These are phyloP conservation scores for Hypoxylon sp. DNA, from an alignment of 2,329 filamentous ascomycete species.

Conservation along the genomic window DNA sequence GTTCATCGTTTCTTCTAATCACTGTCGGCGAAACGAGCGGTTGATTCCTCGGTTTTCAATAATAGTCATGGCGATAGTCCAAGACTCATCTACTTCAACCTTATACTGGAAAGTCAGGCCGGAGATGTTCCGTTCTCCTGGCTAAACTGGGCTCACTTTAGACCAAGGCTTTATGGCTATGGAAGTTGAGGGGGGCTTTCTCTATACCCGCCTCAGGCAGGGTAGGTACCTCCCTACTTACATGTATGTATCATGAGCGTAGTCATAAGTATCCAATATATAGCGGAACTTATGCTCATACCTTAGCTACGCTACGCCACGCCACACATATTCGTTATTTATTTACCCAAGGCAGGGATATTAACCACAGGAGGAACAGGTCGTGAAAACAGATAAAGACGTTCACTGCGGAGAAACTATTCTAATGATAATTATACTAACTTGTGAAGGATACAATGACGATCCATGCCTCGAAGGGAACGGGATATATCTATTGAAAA, in stretches of 20 bases:
- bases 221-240: background rate
- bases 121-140: background rate
- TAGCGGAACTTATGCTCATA: background rate
- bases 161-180: background rate
- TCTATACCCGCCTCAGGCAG: too few relatives aligned
- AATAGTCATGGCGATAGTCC: background rate
- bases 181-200: background rate
- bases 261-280: background rate
- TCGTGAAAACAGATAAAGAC: background rate
- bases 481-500: too few relatives aligned
- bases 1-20: constrained; percentile 36
- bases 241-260: background rate
- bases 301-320: too few relatives aligned
- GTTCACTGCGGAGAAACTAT: background rate
- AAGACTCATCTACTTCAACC: background rate
- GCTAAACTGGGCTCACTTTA: background rate
- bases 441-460: too few relatives aligned
- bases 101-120: background rate
- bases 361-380: too few relatives aligned
- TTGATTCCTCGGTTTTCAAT: background rate
- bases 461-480: too few relatives aligned
- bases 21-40: background rate
- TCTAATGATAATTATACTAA: too few relatives aligned
- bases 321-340: too few relatives aligned
- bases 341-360: background rate